phyloP scores from a whole-genome alignment of 306 rosid genomes.

The Heteromeles arbutifolia region DNA sequence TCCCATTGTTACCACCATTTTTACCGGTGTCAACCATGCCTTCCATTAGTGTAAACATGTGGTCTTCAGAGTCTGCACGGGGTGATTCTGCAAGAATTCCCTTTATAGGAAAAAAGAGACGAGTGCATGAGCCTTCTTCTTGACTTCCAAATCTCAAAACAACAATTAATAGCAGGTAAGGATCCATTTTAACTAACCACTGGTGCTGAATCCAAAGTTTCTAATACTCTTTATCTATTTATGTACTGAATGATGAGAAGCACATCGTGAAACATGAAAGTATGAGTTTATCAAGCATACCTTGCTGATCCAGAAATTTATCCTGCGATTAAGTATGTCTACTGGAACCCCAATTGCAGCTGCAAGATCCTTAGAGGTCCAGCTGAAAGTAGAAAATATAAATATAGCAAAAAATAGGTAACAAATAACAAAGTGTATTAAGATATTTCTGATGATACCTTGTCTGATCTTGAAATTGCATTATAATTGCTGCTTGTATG shows the following conservation, averaged over 20 bases:
- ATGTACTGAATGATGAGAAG: background rate
- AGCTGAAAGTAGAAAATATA: constrained; percentile 43
- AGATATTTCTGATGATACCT: constrained; percentile 37
- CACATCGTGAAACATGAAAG: background rate
- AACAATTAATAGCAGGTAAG: background rate
- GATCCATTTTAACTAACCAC: constrained; percentile 4
- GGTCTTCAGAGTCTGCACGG: constrained; percentile 47
- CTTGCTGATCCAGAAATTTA: constrained; percentile 89
- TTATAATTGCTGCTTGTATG: constrained; percentile 73
- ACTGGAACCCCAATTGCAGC: constrained; percentile 68
- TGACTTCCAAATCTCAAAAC: constrained; percentile 5
- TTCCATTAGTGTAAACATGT: constrained; percentile 57
- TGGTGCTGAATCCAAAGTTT: background rate
- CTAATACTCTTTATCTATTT: background rate
- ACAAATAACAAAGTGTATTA: constrained; percentile 2
- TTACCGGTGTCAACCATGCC: constrained; percentile 51
- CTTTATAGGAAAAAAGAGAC: constrained; percentile 27
- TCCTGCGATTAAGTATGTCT: constrained; percentile 67
- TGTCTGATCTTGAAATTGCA: constrained; percentile 73
- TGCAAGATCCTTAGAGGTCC: constrained; percentile 74
- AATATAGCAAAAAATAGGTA: background rate
- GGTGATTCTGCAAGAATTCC: constrained; percentile 68
- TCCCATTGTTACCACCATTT: constrained; percentile 48
- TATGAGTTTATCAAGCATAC: constrained; percentile 24
- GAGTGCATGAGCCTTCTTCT: constrained; percentile 13